phyloP scores from a whole-genome alignment of 202 grass and related monocot genomes.

The Dendrocalamus latiflorus region DNA sequence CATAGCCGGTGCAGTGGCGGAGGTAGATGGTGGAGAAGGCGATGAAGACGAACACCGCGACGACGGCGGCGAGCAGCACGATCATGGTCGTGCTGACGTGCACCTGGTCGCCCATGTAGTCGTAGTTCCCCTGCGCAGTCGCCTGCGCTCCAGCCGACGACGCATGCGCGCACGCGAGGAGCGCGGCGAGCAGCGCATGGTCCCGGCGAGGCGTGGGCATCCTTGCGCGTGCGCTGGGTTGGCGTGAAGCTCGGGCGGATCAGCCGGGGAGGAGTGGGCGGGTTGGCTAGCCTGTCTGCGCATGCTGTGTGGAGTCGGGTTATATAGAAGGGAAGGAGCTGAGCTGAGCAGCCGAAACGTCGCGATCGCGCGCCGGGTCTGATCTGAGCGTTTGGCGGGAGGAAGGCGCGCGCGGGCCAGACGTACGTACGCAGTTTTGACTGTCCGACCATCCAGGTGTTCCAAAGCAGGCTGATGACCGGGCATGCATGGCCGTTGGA shows the following conservation, averaged over 20 bases:
- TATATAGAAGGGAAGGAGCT: no score
- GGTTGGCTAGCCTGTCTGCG: not conserved
- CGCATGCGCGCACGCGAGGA: constrained; percentile 5
- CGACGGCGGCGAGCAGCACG: constrained; percentile 45
- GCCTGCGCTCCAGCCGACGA: constrained; percentile 36
- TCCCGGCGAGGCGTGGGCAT: not conserved
- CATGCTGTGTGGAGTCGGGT: not conserved
- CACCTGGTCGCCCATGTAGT: not conserved
- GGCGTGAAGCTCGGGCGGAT: no score
- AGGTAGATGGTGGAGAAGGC: constrained; percentile 57
- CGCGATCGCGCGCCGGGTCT: constrained; percentile 7
- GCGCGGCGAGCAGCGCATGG: constrained; percentile 11
- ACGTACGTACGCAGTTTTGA: not conserved
- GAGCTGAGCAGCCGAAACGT: no score
- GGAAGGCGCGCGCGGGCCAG: constrained; percentile 14
- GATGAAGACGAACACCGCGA: constrained; percentile 55
- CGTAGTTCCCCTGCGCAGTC: not conserved
- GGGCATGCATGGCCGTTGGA: not conserved
- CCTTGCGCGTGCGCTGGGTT: not conserved
- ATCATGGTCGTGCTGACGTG: constrained; percentile 55
- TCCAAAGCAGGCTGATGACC: not conserved
- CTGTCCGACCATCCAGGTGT: constrained; percentile 22
- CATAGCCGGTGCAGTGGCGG: constrained; percentile 45
- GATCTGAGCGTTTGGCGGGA: no score
- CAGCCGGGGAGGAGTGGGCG: not conserved